A percentile compares a stretch with the other conserved stretches of the same genome.
Evolutionary conservation across 2,329 filamentous ascomycete species (phyloP).

Genomic region (Dactylonectria estremocensis): DNA sequence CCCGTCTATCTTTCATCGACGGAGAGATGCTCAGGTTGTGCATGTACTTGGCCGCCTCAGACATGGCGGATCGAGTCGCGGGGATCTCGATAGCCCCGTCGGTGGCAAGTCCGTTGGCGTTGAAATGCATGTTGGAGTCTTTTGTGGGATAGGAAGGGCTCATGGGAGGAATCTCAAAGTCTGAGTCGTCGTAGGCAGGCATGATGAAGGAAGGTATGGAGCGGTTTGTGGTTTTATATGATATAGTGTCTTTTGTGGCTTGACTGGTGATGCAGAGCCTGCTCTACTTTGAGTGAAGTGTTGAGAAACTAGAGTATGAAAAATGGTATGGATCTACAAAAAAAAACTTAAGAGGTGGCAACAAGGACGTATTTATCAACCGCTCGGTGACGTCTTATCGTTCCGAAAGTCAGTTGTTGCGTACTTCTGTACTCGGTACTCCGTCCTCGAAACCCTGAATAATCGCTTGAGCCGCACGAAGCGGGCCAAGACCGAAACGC

Average conservation of each 20-base stretch:
- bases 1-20: slow-evolving; percentile 77
- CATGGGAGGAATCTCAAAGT: slow-evolving; percentile 57
- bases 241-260: slow-evolving; percentile 30
- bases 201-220: slow-evolving; percentile 62
- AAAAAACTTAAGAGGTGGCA: slow-evolving; percentile 1
- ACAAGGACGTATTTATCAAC: slow-evolving; percentile 11
- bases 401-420: neutral
- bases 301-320: neutral
- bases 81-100: slow-evolving; percentile 78
- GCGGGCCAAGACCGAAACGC: neutral
- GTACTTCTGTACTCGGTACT: neutral
- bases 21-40: slow-evolving; percentile 79
- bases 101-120: slow-evolving; percentile 43
- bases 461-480: slow-evolving; percentile 1
- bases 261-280: neutral
- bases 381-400: neutral
- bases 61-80: slow-evolving; percentile 77
- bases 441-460: neutral
- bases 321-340: neutral
- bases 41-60: slow-evolving; percentile 79
- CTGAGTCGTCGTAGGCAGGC: slow-evolving; percentile 72
- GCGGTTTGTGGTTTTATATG: neutral
- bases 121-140: slow-evolving; percentile 32
- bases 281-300: slow-evolving; percentile 30
- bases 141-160: slow-evolving; percentile 30